A percentile compares a stretch with the other conserved stretches of the same genome.
phyloP scores from a whole-genome alignment of 768 basidiomycete species.

The Boletus pseudopeckii region DNA sequence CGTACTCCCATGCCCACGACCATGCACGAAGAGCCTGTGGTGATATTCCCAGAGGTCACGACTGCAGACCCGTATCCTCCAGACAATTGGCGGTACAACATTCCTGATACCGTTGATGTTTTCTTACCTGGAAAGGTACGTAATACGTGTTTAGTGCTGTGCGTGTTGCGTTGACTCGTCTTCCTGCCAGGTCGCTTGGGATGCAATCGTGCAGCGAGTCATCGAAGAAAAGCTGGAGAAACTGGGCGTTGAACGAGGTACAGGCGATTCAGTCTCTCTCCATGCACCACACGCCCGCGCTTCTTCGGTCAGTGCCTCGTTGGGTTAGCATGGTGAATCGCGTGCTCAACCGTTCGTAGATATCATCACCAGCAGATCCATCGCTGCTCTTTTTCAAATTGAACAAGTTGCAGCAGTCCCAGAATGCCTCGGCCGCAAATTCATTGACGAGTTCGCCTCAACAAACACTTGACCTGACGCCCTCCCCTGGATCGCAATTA shows the following conservation, averaged over 20 bases:
- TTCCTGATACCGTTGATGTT: conserved; percentile 74
- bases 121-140: conserved; percentile 79
- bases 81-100: conserved; percentile 52
- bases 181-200: conserved; percentile 62
- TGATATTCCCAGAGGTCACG: conserved; percentile 32
- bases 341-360: conserved; percentile 40
- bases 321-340: conserved; percentile 16
- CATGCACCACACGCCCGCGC: conserved; percentile 78
- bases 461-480: conserved; percentile 47
- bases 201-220: conserved; percentile 59
- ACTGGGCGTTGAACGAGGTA: conserved; percentile 71
- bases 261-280: conserved; percentile 50
- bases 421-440: conserved; percentile 45
- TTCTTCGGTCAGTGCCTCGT: conserved; percentile 62
- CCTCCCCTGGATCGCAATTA: conserved; percentile 46
- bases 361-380: conserved; percentile 89
- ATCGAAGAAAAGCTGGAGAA: conserved; percentile 82
- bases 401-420: conserved; percentile 78
- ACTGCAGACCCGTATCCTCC: conserved; percentile 61
- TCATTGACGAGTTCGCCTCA: conserved; percentile 68
- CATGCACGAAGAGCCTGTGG: conserved; percentile 28
- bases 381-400: conserved; percentile 77
- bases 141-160: conserved; percentile 7
- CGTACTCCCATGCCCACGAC: conserved; percentile 49
- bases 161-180: conserved; percentile 3